Evolutionary conservation across 2,329 filamentous ascomycete species (phyloP).

Genomic region (Cordyceps farinosa): DNA sequence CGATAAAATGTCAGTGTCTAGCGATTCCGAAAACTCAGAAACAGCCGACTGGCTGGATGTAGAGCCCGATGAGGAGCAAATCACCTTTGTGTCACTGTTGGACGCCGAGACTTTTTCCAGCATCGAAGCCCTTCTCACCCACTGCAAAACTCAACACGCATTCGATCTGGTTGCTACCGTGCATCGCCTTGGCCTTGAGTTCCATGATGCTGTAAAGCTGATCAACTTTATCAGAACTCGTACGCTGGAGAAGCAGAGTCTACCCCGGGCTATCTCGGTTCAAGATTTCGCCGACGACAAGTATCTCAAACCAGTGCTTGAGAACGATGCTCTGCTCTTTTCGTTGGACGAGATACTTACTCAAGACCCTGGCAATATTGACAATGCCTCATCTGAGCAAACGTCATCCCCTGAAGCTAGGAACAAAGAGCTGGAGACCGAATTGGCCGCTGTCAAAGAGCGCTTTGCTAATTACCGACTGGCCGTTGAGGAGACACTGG

Average conservation of each 20-base stretch:
- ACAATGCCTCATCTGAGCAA: slow-evolving; percentile 14
- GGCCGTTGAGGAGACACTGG: slow-evolving; percentile 63
- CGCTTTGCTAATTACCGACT: slow-evolving; percentile 65
- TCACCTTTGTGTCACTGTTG: slow-evolving; percentile 64
- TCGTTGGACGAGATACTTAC: slow-evolving; percentile 72
- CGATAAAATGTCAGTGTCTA: slow-evolving; percentile 27
- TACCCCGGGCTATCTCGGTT: slow-evolving; percentile 57
- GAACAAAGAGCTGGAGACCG: slow-evolving; percentile 56
- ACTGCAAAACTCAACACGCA: slow-evolving; percentile 62
- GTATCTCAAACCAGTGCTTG: slow-evolving; percentile 78
- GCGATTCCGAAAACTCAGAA: slow-evolving; percentile 32
- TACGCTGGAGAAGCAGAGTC: slow-evolving; percentile 40
- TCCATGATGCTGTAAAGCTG: slow-evolving; percentile 69
- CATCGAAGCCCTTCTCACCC: slow-evolving; percentile 60
- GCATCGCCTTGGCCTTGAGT: slow-evolving; percentile 60
- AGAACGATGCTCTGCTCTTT: slow-evolving; percentile 87
- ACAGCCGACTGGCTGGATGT: slow-evolving; percentile 51
- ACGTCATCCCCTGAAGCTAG: slow-evolving; percentile 38
- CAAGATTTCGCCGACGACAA: slow-evolving; percentile 70
- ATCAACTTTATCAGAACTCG: slow-evolving; percentile 64
- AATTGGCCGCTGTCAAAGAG: slow-evolving; percentile 54
- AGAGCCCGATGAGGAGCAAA: slow-evolving; percentile 61
- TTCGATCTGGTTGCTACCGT: slow-evolving; percentile 65
- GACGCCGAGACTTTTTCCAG: slow-evolving; percentile 63
- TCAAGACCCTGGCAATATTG: slow-evolving; percentile 40